Conservation (phyloP, 2,329 filamentous ascomycete species). For the Ophiostoma novo-ulmi region DNA sequence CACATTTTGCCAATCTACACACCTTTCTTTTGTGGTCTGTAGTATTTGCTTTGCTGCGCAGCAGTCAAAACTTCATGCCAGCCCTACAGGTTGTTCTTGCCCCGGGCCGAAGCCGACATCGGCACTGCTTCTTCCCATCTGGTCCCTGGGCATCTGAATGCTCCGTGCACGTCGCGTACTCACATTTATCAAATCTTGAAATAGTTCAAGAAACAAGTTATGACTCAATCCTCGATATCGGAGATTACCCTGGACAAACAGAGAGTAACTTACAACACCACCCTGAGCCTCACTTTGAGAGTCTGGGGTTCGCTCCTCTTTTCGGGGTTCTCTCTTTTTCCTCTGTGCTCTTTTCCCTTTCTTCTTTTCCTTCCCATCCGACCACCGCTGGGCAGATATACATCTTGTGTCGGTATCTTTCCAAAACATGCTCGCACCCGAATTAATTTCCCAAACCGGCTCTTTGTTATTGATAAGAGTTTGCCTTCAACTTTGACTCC, state of each 20-base stretch:
- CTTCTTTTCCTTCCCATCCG: background rate
- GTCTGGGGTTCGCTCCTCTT: slow-evolving; percentile 3
- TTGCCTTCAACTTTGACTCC: background rate
- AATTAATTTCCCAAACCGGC: slow-evolving; percentile 3
- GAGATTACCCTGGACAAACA: background rate
- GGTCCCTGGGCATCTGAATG: background rate
- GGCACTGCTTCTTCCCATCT: background rate
- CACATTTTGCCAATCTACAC: background rate
- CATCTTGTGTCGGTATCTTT: background rate
- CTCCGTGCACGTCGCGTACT: slow-evolving; percentile 4
- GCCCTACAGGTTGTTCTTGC: background rate
- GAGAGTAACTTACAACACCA: background rate
- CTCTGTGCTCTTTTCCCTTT: background rate
- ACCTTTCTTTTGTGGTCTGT: background rate
- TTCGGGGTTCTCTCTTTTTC: background rate
- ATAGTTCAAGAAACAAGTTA: background rate
- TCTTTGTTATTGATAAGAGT: background rate
- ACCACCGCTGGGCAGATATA: background rate
- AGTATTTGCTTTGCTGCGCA: background rate
- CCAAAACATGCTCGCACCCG: background rate
- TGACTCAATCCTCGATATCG: slow-evolving; percentile 11
- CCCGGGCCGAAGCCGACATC: slow-evolving; percentile 2
- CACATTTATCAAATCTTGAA: background rate
- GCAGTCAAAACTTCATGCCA: background rate
- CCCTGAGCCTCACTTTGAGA: background rate